These are phyloP conservation scores for Curvularia sp. DNA, from an alignment of 2,329 filamentous ascomycete species.

Conservation along the genomic window DNA sequence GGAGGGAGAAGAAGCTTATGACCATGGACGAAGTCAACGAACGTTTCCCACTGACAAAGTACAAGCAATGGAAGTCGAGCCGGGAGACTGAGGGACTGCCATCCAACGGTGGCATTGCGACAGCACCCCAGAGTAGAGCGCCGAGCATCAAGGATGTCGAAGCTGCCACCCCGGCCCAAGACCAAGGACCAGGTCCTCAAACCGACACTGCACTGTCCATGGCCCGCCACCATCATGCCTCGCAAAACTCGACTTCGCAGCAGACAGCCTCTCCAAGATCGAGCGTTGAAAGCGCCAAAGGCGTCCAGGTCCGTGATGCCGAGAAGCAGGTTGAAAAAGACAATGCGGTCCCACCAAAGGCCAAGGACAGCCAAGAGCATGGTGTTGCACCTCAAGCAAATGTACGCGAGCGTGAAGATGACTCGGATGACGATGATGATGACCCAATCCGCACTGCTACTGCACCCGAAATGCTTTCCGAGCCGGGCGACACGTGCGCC, in stretches of 20 bases:
- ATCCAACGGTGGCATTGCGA: slow-evolving; percentile 78
- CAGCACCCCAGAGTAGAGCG: slow-evolving; percentile 73
- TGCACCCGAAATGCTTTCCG: slow-evolving; percentile 78
- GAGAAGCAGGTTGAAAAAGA: slow-evolving; percentile 28
- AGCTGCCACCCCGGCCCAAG: slow-evolving; percentile 44
- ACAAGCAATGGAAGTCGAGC: slow-evolving; percentile 90
- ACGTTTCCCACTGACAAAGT: slow-evolving; percentile 93
- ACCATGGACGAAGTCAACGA: slow-evolving; percentile 99
- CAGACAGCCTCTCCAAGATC: slow-evolving; percentile 33
- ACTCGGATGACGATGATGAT: slow-evolving; percentile 76
- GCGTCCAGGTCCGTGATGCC: slow-evolving; percentile 28
- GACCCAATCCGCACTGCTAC: slow-evolving; percentile 82
- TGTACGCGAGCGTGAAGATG: slow-evolving; percentile 51
- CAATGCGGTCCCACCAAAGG: slow-evolving; percentile 31
- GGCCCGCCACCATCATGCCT: slow-evolving; percentile 57
- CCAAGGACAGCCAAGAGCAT: slow-evolving; percentile 34
- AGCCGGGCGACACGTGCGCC: slow-evolving; percentile 90
- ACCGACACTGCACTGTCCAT: slow-evolving; percentile 51
- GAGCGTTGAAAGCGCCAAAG: slow-evolving; percentile 33
- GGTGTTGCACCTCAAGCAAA: slow-evolving; percentile 27
- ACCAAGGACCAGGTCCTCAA: slow-evolving; percentile 42
- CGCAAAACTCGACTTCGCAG: slow-evolving; percentile 41
- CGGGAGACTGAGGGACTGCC: slow-evolving; percentile 85
- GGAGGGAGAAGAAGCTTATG: slow-evolving; percentile 98
- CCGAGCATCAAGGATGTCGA: slow-evolving; percentile 75